Percentiles rank a stretch among this genome's conserved stretches.
These are phyloP conservation scores for Boletus huronensis DNA, from an alignment of 768 basidiomycete species.

Conservation along the genomic window DNA sequence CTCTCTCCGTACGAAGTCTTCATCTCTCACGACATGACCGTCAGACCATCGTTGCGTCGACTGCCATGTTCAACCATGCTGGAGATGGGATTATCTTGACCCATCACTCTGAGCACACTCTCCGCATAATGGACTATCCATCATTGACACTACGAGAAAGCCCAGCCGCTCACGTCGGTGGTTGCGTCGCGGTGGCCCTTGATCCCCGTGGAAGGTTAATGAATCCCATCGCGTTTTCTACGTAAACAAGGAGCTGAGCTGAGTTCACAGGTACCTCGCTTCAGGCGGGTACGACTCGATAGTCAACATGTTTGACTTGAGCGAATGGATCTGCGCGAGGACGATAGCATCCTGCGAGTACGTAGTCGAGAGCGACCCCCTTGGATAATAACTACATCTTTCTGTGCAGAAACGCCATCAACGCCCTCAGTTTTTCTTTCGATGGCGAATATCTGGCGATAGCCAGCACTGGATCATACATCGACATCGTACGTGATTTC, in stretches of 20 bases:
- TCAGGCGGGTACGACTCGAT: constrained; percentile 82
- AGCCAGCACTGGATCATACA: constrained; percentile 65
- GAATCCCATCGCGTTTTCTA: constrained; percentile 1
- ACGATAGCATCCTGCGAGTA: constrained; percentile 82
- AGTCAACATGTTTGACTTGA: constrained; percentile 74
- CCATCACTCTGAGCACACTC: constrained; percentile 57
- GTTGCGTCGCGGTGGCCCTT: constrained; percentile 71
- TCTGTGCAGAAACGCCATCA: constrained; percentile 58
- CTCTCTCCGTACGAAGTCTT: neutral
- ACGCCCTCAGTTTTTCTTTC: constrained; percentile 71
- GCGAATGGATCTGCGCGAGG: constrained; percentile 76
- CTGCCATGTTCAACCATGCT: constrained; percentile 71
- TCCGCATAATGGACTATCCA: constrained; percentile 71
- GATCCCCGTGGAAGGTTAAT: constrained; percentile 72
- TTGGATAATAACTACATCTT: neutral
- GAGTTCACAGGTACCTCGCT: constrained; percentile 57
- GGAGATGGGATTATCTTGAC: constrained; percentile 71
- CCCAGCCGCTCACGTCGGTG: constrained; percentile 74
- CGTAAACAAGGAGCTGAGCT: neutral
- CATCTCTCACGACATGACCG: neutral
- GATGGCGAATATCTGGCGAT: constrained; percentile 84
- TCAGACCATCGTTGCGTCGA: constrained; percentile 52
- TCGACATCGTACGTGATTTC: constrained; percentile 64
- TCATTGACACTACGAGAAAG: constrained; percentile 55
- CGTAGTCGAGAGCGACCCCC: constrained; percentile 26